These are phyloP conservation scores for Coprinellus micaceus DNA, from an alignment of 768 basidiomycete species.

Conservation along the genomic window DNA sequence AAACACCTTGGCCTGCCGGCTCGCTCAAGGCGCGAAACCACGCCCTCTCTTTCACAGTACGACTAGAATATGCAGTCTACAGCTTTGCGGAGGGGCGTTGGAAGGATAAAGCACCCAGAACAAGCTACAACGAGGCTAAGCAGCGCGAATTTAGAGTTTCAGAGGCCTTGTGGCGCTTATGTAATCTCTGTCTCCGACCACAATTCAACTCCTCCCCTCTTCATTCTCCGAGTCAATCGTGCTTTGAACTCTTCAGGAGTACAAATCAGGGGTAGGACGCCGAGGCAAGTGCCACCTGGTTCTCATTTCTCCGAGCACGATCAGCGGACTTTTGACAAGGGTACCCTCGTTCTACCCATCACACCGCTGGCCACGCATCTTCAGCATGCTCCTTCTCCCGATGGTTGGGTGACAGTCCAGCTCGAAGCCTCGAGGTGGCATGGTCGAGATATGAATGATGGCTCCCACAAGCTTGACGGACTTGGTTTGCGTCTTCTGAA, in stretches of 20 bases:
- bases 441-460: too few relatives aligned
- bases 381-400: background rate
- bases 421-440: too few relatives aligned
- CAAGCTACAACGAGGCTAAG: background rate
- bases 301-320: background rate
- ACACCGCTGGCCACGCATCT: conserved; percentile 1
- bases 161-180: conserved; percentile 4
- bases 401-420: too few relatives aligned
- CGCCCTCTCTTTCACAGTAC: background rate
- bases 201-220: background rate
- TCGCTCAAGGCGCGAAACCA: conserved; percentile 6
- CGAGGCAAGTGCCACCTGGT: background rate
- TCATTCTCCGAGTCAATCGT: background rate
- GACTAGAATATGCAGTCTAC: background rate
- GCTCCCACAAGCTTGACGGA: too few relatives aligned
- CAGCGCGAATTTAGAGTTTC: conserved; percentile 13
- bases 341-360: too few relatives aligned
- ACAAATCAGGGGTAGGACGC: background rate
- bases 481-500: too few relatives aligned
- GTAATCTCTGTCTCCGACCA: conserved; percentile 16
- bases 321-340: background rate
- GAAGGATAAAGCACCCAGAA: conserved; percentile 4
- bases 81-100: background rate
- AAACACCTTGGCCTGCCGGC: conserved; percentile 19
- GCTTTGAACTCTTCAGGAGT: background rate